Conservation (phyloP, 129 eudicot genomes). For the Flaveria brownii region DNA sequence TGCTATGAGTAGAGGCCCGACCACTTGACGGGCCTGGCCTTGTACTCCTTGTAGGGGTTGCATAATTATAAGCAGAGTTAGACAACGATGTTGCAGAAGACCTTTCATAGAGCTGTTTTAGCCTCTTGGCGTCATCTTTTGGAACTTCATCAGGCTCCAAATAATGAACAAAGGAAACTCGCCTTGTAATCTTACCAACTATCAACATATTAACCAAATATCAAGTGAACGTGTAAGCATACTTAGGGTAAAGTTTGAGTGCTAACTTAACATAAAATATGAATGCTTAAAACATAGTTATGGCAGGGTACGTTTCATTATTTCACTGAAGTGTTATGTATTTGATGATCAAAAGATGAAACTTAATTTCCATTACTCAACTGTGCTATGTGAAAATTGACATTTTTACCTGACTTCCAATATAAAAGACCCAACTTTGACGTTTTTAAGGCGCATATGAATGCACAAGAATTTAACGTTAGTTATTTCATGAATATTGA, state of each 20-base stretch:
- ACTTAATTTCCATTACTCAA: background rate
- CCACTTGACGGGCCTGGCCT: conserved; percentile 44
- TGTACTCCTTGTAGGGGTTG: conserved; percentile 56
- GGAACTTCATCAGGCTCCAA: conserved; percentile 65
- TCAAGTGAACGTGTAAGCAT: background rate
- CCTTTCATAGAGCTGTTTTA: conserved; percentile 45
- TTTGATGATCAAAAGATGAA: background rate
- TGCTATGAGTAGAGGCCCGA: conserved; percentile 44
- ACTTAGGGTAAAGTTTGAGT: background rate
- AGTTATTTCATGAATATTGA: no score
- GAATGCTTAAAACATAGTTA: no score
- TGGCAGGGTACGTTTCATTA: no score
- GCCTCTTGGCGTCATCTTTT: conserved; percentile 36
- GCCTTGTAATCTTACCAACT: conserved; percentile 79
- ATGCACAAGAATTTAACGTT: no score
- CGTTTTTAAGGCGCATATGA: background rate
- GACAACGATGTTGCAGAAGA: conserved; percentile 52
- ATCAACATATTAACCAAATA: conserved; percentile 27
- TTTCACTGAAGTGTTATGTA: no score
- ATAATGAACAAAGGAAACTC: conserved; percentile 66
- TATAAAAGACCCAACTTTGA: background rate
- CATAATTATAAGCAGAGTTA: conserved; percentile 42
- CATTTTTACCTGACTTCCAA: background rate
- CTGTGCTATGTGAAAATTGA: background rate
- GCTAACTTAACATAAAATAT: background rate